Conservation (phyloP, 306 rosid species). For the Ammopiptanthus mongolicus region DNA sequence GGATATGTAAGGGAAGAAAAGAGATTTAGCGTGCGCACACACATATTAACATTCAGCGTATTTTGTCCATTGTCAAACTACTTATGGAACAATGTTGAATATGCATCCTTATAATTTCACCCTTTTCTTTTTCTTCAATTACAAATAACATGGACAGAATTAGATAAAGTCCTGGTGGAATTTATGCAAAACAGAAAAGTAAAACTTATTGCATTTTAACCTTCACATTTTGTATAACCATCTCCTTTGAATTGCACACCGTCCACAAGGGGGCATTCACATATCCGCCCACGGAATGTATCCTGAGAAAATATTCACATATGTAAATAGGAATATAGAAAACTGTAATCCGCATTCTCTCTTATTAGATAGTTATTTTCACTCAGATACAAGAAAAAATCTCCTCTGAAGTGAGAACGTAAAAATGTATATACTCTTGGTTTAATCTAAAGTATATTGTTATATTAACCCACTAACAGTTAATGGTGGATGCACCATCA, state of each 20-base stretch:
- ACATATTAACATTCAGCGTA: neutral
- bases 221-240: conserved; percentile 87
- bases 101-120: neutral
- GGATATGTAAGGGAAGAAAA: too few species aligned
- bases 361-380: conserved; percentile 8
- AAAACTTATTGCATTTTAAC: conserved; percentile 30
- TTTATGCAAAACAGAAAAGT: conserved; percentile 2
- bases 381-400: neutral
- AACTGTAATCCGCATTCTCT: neutral
- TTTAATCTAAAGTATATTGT: too few species aligned
- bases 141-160: neutral
- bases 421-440: too few species aligned
- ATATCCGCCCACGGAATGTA: conserved; percentile 97
- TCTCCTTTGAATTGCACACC: conserved; percentile 99
- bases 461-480: too few species aligned
- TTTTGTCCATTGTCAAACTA: neutral
- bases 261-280: conserved; percentile 91
- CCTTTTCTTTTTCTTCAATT: neutral
- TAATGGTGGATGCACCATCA: too few species aligned
- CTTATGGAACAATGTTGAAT: neutral
- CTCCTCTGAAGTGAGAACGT: neutral
- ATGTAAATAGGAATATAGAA: neutral
- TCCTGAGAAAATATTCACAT: conserved; percentile 51
- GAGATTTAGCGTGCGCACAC: too few species aligned
- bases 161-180: neutral